Conservation (phyloP, 805 yeast species). For the Teunomyces cretensis region DNA sequence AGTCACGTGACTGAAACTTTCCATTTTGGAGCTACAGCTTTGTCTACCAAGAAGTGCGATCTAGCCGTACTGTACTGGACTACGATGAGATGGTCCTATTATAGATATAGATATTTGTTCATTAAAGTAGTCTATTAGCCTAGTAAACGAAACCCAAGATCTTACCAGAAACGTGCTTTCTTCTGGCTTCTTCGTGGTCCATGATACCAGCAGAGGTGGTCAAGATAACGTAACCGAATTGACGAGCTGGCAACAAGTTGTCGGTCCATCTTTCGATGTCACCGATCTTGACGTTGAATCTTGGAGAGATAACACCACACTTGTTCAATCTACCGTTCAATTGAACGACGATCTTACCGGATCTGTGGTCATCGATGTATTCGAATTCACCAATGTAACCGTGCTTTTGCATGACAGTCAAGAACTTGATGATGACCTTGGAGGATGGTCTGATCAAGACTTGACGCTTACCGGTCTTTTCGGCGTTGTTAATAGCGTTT, state of each 20-base stretch:
- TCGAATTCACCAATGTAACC: slow-evolving; percentile 40
- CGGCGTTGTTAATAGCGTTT: slow-evolving; percentile 38
- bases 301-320: slow-evolving; percentile 98
- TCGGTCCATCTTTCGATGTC: slow-evolving; percentile 99
- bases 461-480: slow-evolving; percentile 38
- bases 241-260: slow-evolving; percentile 98
- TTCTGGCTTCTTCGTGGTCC: slow-evolving; percentile 99
- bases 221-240: slow-evolving; percentile 95
- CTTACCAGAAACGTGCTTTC: slow-evolving; percentile 99
- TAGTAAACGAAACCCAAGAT: slow-evolving; percentile 97
- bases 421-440: slow-evolving; percentile 32
- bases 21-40: no score
- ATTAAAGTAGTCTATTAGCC: slow-evolving; percentile 12
- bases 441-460: slow-evolving; percentile 38
- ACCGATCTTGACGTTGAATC: slow-evolving; percentile 93
- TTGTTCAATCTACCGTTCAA: slow-evolving; percentile 67
- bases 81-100: background rate
- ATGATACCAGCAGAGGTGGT: slow-evolving; percentile 99
- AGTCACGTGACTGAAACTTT: background rate
- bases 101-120: background rate
- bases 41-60: no score
- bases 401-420: slow-evolving; percentile 32
- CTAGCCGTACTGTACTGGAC: no score
- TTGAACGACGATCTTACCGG: slow-evolving; percentile 37
- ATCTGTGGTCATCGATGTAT: slow-evolving; percentile 37